Conservation (phyloP, 208 protist genomes). For the Phytomonas sp. region DNA sequence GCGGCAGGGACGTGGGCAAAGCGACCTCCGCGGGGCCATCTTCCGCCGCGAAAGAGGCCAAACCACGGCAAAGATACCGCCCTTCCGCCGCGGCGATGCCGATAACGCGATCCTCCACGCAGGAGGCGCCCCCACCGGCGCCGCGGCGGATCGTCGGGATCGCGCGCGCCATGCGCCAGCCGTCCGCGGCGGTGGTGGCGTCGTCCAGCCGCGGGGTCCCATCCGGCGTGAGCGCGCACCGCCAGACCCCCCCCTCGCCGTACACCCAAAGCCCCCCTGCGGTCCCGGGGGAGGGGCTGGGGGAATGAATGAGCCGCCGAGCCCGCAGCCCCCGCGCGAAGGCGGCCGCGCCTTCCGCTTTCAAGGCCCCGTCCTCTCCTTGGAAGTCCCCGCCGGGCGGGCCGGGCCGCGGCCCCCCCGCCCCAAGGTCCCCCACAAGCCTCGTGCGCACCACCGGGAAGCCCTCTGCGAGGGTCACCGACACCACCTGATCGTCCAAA, state of each 20-base stretch:
- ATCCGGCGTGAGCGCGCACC: background rate
- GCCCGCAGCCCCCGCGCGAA: too few relatives aligned
- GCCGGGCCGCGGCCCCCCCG: background rate
- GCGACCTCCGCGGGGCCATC: background rate
- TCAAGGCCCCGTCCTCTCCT: too few relatives aligned
- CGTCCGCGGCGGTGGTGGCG: background rate
- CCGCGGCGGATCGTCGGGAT: background rate
- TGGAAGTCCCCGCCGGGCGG: too few relatives aligned
- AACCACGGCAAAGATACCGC: background rate
- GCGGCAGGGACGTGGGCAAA: slow-evolving; percentile 26
- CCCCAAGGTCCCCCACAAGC: background rate
- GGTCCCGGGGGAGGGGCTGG: too few relatives aligned
- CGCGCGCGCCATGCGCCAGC: background rate
- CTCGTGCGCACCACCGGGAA: slow-evolving; percentile 38
- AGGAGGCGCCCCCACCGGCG: background rate
- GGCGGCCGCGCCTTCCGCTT: too few relatives aligned
- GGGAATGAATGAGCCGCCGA: too few relatives aligned
- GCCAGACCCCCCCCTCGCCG: background rate
- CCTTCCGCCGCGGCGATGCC: background rate
- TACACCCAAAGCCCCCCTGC: background rate
- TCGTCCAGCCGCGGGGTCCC: background rate
- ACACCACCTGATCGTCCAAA: slow-evolving; percentile 50
- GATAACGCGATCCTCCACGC: background rate
- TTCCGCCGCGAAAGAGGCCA: background rate
- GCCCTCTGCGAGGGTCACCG: slow-evolving; percentile 39